Evolutionary conservation across 129 eudicot species (phyloP).

Genomic region (Erigeron canadensis): DNA sequence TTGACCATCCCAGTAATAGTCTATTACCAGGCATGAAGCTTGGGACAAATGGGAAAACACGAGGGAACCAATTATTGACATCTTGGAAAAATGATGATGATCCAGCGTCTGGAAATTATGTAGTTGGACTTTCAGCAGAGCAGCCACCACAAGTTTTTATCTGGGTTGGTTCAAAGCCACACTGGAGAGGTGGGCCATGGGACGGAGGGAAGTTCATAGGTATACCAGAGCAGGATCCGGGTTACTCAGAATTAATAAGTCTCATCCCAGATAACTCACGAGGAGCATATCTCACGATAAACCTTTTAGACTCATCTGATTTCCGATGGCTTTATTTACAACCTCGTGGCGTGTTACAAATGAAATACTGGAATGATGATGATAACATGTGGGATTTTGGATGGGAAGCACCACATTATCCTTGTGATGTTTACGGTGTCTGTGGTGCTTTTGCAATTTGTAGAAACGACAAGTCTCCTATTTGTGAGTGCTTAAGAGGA

Average conservation of each 20-base stretch:
- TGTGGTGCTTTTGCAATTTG: slow-evolving; percentile 46
- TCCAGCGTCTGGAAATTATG: slow-evolving; percentile 30
- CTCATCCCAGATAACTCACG: slow-evolving; percentile 19
- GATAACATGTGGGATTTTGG: slow-evolving; percentile 13
- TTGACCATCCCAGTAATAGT: slow-evolving; percentile 36
- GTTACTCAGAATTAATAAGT: slow-evolving; percentile 7
- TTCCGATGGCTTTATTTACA: not conserved
- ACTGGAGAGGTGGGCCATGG: slow-evolving; percentile 41
- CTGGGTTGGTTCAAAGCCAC: slow-evolving; percentile 10
- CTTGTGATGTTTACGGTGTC: slow-evolving; percentile 37
- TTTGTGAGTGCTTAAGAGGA: slow-evolving; percentile 41
- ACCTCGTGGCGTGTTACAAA: slow-evolving; percentile 22
- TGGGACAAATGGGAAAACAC: slow-evolving; percentile 1
- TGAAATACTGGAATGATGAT: not conserved
- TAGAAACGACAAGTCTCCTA: slow-evolving; percentile 13
- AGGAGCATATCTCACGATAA: slow-evolving; percentile 13
- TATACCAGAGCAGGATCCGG: slow-evolving; percentile 13
- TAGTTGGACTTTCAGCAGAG: slow-evolving; percentile 20
- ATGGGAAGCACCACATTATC: slow-evolving; percentile 24
- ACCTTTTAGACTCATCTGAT: not conserved
- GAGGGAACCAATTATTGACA: slow-evolving; percentile 18
- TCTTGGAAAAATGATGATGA: slow-evolving; percentile 31
- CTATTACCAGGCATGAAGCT: slow-evolving; percentile 34
- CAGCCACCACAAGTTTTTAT: slow-evolving; percentile 31
- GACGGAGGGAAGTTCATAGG: slow-evolving; percentile 33